Base-by-base conservation (phyloP, 108 stramenopile genomes). In the Cylindrotheca fusiformis region DNA sequence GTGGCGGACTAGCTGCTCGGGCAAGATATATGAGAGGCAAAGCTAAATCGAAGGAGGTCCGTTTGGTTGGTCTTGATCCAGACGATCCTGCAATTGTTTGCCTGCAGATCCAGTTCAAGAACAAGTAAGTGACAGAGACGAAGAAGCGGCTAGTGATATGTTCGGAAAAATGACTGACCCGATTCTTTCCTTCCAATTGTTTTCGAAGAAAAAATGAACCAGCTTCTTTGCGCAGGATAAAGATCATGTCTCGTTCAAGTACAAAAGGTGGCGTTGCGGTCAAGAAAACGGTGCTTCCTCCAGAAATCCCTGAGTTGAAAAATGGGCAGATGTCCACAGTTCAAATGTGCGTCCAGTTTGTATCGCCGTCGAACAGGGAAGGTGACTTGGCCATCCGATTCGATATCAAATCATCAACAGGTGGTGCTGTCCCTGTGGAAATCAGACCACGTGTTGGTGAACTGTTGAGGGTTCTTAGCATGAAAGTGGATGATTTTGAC, bases 401-500 rank as follows among this genome's bases (percentile, higher is more conserved):
- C 23, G 86, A 93, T 30, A 68, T 93, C 24, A 83, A 86, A 56
- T 76, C 70, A 12, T 49, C 65, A 10, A 84, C 74, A 52, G 76
- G 79, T 10, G 82, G 84, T 21, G 71, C 69, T 20, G 72, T 82
- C 52, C 78, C 85, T 3, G 67, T 93, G 44, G 92, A 90, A 60
- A 57, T 93, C 25, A 83, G 84, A 52, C 92, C 92, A 2, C 58
- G 76, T 27, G 57, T 93, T n/a, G 83, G 80, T 28, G 87, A 93
- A 50, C 48, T 79, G 60, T 36, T 93, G 19, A 33, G 36, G 21
- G 30, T 17, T 3, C 26, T 17, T 8, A 53, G 20, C 32, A 29
- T 29, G 25, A 58, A 55, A 17, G 44, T 65, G 10, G 60, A 56
- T 12, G 82, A 87, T 19, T 93, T 89, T 72, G 88, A 87, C 48